Conservation (phyloP, 2,329 filamentous ascomycete species). For the Penicillium brevicompactum region DNA sequence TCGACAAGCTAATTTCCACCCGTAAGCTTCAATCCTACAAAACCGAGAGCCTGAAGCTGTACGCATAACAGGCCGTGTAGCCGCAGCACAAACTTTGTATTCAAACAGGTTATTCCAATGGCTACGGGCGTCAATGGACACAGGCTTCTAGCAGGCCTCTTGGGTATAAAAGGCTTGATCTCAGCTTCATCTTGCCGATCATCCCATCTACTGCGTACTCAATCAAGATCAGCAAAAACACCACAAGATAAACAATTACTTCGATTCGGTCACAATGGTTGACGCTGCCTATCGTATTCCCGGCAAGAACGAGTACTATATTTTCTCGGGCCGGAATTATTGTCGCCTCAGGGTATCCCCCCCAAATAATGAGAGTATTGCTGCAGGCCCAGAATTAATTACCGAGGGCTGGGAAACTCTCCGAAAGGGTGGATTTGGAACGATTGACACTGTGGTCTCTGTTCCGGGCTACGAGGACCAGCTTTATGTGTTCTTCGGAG, state of each 20-base stretch:
- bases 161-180: background rate
- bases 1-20: background rate
- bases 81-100: background rate
- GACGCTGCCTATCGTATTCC: background rate
- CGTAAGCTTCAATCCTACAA: background rate
- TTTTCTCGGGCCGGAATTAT: constrained; percentile 2
- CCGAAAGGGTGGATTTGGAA: background rate
- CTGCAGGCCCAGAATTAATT: background rate
- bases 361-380: background rate
- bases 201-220: background rate
- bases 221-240: no score
- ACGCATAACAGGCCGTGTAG: background rate
- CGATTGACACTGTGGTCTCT: background rate
- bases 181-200: background rate
- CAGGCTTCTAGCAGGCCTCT: background rate
- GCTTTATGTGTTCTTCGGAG: constrained; percentile 2
- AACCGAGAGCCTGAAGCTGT: background rate
- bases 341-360: background rate
- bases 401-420: background rate
- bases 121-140: background rate
- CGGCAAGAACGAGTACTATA: background rate
- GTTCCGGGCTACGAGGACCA: background rate
- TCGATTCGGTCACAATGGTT: background rate
- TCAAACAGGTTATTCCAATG: background rate
- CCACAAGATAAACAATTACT: no score